Percentiles rank a stretch among this genome's conserved stretches.
phyloP scores from a whole-genome alignment of 176 grass and related monocot genomes.

The Elaeis guineensis region DNA sequence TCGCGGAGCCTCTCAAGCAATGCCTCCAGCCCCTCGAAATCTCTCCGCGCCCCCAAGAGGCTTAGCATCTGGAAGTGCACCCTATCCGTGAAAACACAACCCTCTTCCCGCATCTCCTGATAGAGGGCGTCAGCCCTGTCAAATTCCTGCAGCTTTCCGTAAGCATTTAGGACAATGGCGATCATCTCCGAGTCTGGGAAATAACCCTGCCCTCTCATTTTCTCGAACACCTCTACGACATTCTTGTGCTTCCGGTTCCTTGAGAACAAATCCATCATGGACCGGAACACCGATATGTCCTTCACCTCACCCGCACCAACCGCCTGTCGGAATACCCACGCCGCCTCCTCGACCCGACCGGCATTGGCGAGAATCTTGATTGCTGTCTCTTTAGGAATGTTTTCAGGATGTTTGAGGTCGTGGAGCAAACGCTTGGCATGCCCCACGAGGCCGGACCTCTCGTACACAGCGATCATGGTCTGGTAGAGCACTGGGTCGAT shows the following conservation, averaged over 20 bases:
- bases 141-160: conserved; percentile 74
- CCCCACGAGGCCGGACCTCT: conserved; percentile 55
- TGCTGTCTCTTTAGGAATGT: conserved; percentile 63
- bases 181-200: conserved; percentile 81
- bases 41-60: conserved; percentile 61
- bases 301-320: conserved; percentile 37
- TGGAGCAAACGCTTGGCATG: conserved; percentile 64
- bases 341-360: conserved; percentile 74
- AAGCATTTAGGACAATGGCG: conserved; percentile 70
- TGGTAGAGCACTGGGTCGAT: conserved; percentile 92
- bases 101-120: conserved; percentile 54
- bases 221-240: conserved; percentile 72
- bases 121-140: conserved; percentile 48
- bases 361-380: conserved; percentile 72
- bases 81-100: conserved; percentile 70
- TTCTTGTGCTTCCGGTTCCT: conserved; percentile 59
- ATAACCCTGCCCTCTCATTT: conserved; percentile 48
- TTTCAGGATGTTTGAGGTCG: conserved; percentile 53
- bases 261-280: conserved; percentile 61
- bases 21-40: conserved; percentile 53
- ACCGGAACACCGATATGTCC: conserved; percentile 50
- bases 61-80: conserved; percentile 98
- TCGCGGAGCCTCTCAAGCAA: conserved; percentile 45
- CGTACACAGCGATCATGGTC: conserved; percentile 87
- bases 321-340: conserved; percentile 74